Conservation (phyloP, 129 eudicot species). For the Calendula officinalis region DNA sequence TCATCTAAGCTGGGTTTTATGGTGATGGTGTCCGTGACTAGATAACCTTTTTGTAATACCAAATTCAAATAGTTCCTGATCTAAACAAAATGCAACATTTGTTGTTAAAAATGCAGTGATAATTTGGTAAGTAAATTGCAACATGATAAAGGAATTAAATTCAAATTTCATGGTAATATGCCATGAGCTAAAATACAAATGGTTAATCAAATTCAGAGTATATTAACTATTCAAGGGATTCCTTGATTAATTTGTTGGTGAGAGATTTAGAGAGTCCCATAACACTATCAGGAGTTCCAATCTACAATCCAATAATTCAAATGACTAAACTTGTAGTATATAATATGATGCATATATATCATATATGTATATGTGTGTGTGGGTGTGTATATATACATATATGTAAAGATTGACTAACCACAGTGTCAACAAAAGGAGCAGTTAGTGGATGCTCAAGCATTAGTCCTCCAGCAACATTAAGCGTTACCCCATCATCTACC, state of each 20-base stretch:
- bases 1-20: no score
- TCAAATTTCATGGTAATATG: slow-evolving; percentile 7
- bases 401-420: slow-evolving; percentile 55
- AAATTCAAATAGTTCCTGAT: no score
- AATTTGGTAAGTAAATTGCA: slow-evolving; percentile 14
- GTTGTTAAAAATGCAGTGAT: neutral
- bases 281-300: slow-evolving; percentile 73
- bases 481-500: slow-evolving; percentile 76
- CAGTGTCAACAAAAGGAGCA: slow-evolving; percentile 71
- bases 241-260: slow-evolving; percentile 65
- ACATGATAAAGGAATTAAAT: slow-evolving; percentile 6
- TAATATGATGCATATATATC: neutral
- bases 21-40: no score
- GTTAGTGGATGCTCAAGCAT: slow-evolving; percentile 93
- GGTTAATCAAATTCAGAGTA: slow-evolving; percentile 2
- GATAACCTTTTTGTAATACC: no score
- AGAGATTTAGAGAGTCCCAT: slow-evolving; percentile 89
- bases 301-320: slow-evolving; percentile 33
- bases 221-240: slow-evolving; percentile 43
- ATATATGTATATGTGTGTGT: neutral
- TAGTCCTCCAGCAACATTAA: slow-evolving; percentile 92
- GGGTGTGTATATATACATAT: neutral
- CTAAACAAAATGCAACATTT: no score
- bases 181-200: slow-evolving; percentile 17
- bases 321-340: neutral